Percentiles rank a stretch among this genome's conserved stretches.
These are phyloP conservation scores for Blastobotrys robertii DNA, from an alignment of 805 yeast genomes.

Conservation along the genomic window DNA sequence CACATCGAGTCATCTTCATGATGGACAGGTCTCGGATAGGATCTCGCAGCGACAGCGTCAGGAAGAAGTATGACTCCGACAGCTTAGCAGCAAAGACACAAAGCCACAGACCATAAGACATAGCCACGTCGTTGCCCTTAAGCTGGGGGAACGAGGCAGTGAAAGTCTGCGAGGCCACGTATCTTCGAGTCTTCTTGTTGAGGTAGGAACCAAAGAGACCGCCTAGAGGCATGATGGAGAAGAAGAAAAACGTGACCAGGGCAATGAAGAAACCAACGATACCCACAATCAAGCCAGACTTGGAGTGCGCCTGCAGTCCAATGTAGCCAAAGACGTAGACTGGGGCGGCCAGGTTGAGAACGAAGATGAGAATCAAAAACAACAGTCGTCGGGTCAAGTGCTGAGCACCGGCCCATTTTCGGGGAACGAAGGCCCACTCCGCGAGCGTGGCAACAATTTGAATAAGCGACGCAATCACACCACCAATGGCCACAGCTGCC, in stretches of 20 bases:
- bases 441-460: conserved; percentile 80
- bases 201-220: conserved; percentile 84
- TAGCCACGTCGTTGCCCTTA: conserved; percentile 84
- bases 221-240: conserved; percentile 91
- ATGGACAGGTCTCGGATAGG: conserved; percentile 85
- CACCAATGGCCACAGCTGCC: conserved; percentile 91
- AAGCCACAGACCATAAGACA: conserved; percentile 88
- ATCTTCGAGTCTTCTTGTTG: conserved; percentile 72
- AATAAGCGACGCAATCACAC: conserved; percentile 71
- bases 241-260: conserved; percentile 73
- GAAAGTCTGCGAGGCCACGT: conserved; percentile 87
- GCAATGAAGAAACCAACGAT: conserved; percentile 87
- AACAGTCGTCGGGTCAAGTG: conserved; percentile 79
- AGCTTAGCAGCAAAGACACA: conserved; percentile 83
- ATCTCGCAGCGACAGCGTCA: conserved; percentile 84
- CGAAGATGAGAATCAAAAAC: conserved; percentile 54
- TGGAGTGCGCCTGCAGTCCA: conserved; percentile 29
- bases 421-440: conserved; percentile 95
- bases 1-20: conserved; percentile 79
- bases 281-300: conserved; percentile 46
- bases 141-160: conserved; percentile 86
- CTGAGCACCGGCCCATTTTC: conserved; percentile 99
- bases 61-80: conserved; percentile 84
- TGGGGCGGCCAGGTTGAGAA: conserved; percentile 42
- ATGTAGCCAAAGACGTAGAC: conserved; percentile 38